Conservation (phyloP, 2,329 filamentous ascomycete species). For the Cercospora canescens region DNA sequence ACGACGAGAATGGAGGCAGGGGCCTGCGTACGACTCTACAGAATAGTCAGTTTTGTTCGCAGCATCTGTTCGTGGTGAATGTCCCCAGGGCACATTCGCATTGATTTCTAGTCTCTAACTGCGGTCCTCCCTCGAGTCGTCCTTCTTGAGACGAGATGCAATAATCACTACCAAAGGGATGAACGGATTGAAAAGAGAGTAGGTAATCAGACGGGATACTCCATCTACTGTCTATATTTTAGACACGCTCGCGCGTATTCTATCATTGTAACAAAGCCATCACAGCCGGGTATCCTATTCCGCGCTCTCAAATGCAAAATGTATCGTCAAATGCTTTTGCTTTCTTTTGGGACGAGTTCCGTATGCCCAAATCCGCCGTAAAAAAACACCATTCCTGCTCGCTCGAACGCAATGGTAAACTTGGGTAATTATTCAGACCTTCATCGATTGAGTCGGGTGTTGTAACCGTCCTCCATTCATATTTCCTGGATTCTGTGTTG, state of each 20-base stretch:
- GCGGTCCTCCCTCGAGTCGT: background rate
- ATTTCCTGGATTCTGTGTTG: background rate
- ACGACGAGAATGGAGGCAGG: too few relatives aligned
- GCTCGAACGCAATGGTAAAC: conserved; percentile 5
- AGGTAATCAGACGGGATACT: background rate
- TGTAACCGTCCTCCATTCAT: background rate
- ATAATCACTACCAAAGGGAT: background rate
- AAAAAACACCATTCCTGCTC: background rate
- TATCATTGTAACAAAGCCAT: background rate
- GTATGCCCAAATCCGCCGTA: background rate
- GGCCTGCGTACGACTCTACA: too few relatives aligned
- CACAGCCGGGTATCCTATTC: background rate
- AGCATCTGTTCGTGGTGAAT: too few relatives aligned
- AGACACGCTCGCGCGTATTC: background rate
- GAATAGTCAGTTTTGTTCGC: too few relatives aligned
- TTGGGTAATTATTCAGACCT: background rate
- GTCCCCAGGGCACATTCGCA: too few relatives aligned
- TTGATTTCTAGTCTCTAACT: too few relatives aligned
- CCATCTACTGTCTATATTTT: background rate
- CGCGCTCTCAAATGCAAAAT: background rate
- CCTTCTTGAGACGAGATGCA: background rate
- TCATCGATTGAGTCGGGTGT: background rate
- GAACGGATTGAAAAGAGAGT: background rate
- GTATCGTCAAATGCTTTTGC: background rate
- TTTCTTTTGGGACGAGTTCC: background rate